Evolutionary conservation across 768 basidiomycete species (phyloP), one percentile per base, ranked within the genome.

Genomic region (Clathrus columnatus): DNA sequence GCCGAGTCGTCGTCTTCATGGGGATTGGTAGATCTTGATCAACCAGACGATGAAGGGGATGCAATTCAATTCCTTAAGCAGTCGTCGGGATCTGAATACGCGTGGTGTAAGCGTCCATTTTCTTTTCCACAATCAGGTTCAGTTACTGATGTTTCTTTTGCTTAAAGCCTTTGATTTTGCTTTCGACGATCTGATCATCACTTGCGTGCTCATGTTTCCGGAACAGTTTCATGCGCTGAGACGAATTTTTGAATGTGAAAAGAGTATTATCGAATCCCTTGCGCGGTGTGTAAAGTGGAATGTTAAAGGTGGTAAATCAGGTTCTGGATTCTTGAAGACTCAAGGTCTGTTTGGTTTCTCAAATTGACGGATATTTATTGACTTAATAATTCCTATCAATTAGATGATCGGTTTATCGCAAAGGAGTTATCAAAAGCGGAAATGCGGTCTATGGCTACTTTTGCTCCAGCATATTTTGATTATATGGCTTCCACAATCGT

Each of bases 371-470:
- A n/a, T n/a, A n/a, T n/a, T 18, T 49, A 32, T 24, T 44, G 52
- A 14, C 36, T 50, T 43, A n/a, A n/a, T n/a, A n/a, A n/a, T n/a
- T n/a, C n/a, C n/a, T n/a, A n/a, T n/a, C n/a, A n/a, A 17, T 0
- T 56, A 96, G 95, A 99, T 64, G 93, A 98, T 67, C 91, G 96
- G 5, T 98, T 98, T 75, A 96, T 99, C 61, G 91, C 95, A 29
- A 99, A 99, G 64, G 95, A 97, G 62, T 79, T 98, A 24, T 95
- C 94, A 0, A 79, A 81, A 56, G 77, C 88, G 27, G 96, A 99
- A 64, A 72, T 97, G 61, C 91, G 95, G 66, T 90, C 91, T 0
- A 89, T 98, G 83, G 91, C 94, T 61, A 90, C 87, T 0, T 98
- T 99, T 69, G 95, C 92, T 14, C 96, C 95, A 0, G 87, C 91